Percentiles rank a stretch among this genome's conserved stretches.
Evolutionary conservation across 2,329 filamentous ascomycete species (phyloP).

Genomic region (Phyllosticta citrichinensis): DNA sequence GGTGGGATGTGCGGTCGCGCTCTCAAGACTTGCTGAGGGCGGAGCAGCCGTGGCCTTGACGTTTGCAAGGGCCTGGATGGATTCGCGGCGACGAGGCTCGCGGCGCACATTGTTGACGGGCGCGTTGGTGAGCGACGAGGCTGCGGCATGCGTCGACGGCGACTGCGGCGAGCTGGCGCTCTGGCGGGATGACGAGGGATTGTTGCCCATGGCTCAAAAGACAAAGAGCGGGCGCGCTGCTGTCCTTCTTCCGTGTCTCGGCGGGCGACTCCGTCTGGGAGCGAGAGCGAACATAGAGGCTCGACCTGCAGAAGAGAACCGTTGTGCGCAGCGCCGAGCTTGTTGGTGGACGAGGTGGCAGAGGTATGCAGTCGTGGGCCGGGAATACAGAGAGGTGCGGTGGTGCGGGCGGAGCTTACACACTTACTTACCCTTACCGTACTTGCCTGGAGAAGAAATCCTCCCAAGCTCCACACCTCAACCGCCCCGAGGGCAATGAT

Average conservation of each 20-base stretch:
- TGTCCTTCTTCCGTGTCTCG: background rate
- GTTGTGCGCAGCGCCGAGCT: background rate
- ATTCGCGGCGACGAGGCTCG: conserved; percentile 28
- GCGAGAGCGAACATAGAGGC: background rate
- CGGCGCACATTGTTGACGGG: conserved; percentile 17
- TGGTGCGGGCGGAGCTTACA: background rate
- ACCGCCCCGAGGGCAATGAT: background rate
- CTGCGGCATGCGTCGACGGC: conserved; percentile 12
- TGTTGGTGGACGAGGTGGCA: background rate
- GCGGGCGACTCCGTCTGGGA: background rate
- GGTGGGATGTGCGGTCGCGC: conserved; percentile 20
- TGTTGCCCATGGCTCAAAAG: conserved; percentile 24
- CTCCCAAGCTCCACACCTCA: background rate
- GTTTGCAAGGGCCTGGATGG: conserved; percentile 28
- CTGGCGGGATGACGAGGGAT: conserved; percentile 23
- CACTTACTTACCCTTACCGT: too few species aligned
- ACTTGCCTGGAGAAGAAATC: background rate
- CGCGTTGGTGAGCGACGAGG: conserved; percentile 13
- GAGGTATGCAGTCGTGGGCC: background rate
- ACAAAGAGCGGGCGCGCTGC: background rate
- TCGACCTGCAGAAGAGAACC: background rate
- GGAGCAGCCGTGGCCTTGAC: conserved; percentile 29
- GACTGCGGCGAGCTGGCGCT: conserved; percentile 14
- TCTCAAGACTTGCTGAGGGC: conserved; percentile 28
- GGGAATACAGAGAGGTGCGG: background rate